Base-by-base conservation (phyloP, 139 green algal species). In the Auxenochlorella pyrenoidosa region DNA sequence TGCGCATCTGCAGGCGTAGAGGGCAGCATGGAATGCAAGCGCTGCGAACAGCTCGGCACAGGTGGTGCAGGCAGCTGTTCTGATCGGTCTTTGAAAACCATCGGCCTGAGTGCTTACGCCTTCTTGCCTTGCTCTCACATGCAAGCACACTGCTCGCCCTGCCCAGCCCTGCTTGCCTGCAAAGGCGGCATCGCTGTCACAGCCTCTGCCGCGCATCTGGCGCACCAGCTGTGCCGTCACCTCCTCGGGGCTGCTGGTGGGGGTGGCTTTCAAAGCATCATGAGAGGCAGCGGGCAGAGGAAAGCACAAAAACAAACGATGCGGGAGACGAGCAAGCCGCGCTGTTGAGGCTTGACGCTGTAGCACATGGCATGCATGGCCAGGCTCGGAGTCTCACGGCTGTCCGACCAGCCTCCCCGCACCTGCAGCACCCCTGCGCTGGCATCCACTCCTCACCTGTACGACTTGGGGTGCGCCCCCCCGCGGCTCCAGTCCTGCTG, bases 401-500 rank as follows among this genome's bases (percentile, higher is more conserved):
- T n/a, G n/a, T n/a, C n/a, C n/a, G n/a, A n/a, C n/a, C n/a, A n/a
- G n/a, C n/a, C n/a, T n/a, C 22, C 59, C 59, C 19, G 59, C 59
- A n/a, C 59, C 21, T 28, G 22, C 10, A 28, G 24, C n/a, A n/a
- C n/a, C n/a, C n/a, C 59, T 68, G 47, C 47, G 47, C 47, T n/a
- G n/a, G n/a, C 47, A 6, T 54, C 10, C 47, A 18, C 21, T 8
- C 0, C 75, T 26, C 43, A 81, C 75, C 12, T 63, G 30, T 60
- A 83, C 3, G 77, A 68, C 13, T 38, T 43, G 13, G 77, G 77
- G 77, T 83, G 77, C 0, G 77, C n/a, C 6, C 77, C 77, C 24
- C 77, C 77, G n/a, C 30, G 30, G 47, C 51, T 70, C 77, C 77
- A 83, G 77, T 83, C 77, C 34, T 70, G 51, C n/a, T 58, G 51